These are phyloP conservation scores for Boehmeria nivea DNA, from an alignment of 306 rosid genomes.

Conservation along the genomic window DNA sequence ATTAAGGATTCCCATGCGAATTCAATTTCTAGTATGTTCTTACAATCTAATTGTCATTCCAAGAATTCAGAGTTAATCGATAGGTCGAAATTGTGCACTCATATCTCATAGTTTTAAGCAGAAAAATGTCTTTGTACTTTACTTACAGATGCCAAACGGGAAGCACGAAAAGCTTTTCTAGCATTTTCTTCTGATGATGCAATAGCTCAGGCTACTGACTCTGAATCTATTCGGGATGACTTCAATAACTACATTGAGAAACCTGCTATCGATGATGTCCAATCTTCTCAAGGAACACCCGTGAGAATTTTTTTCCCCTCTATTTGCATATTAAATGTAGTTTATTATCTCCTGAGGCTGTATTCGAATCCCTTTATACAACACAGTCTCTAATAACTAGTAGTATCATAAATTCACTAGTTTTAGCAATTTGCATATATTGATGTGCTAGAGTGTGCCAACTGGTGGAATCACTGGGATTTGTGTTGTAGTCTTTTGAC, in stretches of 20 bases:
- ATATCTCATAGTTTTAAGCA: background rate
- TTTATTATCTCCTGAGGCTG: background rate
- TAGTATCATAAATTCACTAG: background rate
- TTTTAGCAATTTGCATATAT: no score
- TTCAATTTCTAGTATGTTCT: constrained; percentile 54
- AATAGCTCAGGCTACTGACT: constrained; percentile 32
- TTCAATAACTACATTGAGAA: constrained; percentile 33
- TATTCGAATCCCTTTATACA: background rate
- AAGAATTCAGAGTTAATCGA: background rate
- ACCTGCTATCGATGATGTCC: constrained; percentile 43
- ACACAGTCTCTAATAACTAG: constrained; percentile 1
- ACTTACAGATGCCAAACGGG: constrained; percentile 71
- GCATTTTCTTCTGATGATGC: constrained; percentile 69
- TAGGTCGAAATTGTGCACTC: no score
- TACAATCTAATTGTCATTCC: constrained; percentile 1
- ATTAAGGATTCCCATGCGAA: constrained; percentile 73
- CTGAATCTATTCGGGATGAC: constrained; percentile 36
- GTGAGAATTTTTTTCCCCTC: constrained; percentile 38
- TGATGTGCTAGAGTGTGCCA: no score
- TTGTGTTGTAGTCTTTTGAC: no score
- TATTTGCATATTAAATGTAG: background rate
- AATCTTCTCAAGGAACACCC: constrained; percentile 57
- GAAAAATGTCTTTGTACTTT: background rate
- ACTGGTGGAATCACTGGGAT: no score
- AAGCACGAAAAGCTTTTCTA: constrained; percentile 85